Evolutionary conservation across 1,139 yeast genomes (phyloP).

Genomic region (Meyerozyma guilliermondii): DNA sequence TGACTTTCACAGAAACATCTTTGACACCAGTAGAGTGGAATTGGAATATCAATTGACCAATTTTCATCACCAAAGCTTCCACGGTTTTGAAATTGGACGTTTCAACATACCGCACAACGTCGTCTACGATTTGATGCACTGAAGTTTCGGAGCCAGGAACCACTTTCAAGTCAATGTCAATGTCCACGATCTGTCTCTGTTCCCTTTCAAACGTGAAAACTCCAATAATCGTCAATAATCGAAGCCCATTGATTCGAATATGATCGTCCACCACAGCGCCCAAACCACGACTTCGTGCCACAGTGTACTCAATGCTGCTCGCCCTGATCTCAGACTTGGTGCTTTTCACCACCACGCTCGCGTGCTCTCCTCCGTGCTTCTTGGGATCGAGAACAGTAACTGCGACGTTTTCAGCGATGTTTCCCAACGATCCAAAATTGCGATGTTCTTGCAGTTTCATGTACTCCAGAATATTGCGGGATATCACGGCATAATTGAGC

Average conservation of each 20-base stretch:
- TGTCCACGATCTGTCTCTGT: slow-evolving; percentile 67
- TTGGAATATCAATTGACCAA: slow-evolving; percentile 59
- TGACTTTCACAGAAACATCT: slow-evolving; percentile 52
- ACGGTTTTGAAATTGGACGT: slow-evolving; percentile 80
- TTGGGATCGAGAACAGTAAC: slow-evolving; percentile 43
- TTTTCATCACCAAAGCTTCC: slow-evolving; percentile 78
- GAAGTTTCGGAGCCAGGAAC: slow-evolving; percentile 29
- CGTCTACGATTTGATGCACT: slow-evolving; percentile 37
- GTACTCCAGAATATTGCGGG: slow-evolving; percentile 53
- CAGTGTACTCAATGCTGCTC: slow-evolving; percentile 37
- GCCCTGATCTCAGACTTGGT: slow-evolving; percentile 58
- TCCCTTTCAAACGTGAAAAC: slow-evolving; percentile 86
- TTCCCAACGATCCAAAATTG: slow-evolving; percentile 49
- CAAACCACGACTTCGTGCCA: slow-evolving; percentile 21
- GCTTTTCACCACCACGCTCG: slow-evolving; percentile 40
- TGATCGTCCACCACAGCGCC: slow-evolving; percentile 24
- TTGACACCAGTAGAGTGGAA: slow-evolving; percentile 24
- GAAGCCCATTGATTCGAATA: slow-evolving; percentile 48
- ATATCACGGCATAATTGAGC: slow-evolving; percentile 80
- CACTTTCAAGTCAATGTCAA: slow-evolving; percentile 50
- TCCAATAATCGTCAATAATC: slow-evolving; percentile 75
- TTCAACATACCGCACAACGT: slow-evolving; percentile 58
- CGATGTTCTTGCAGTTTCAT: slow-evolving; percentile 41
- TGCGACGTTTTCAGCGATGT: slow-evolving; percentile 53
- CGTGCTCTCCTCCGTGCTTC: slow-evolving; percentile 49